A percentile compares a stretch with the other conserved stretches of the same genome.
These are phyloP conservation scores for Mycogone perniciosa DNA, from an alignment of 2,329 filamentous ascomycete species.

Conservation along the genomic window DNA sequence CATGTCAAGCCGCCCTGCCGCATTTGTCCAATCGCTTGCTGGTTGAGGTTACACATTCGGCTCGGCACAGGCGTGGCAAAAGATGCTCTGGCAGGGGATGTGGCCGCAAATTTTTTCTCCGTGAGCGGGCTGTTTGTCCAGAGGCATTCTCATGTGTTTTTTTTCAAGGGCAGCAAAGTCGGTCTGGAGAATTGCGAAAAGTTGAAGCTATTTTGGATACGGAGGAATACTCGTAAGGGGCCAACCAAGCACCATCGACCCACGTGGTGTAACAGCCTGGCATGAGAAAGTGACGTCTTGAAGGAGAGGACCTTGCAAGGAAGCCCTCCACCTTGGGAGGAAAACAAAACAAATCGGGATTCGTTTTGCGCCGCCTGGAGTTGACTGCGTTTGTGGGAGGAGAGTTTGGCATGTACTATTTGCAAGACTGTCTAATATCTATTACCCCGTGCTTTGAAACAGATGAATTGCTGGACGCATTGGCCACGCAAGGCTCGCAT, in stretches of 20 bases:
- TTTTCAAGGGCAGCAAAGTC: not conserved
- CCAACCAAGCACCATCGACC: not conserved
- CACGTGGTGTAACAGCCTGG: not conserved
- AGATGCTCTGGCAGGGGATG: not conserved
- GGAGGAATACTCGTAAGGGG: not conserved
- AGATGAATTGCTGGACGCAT: not conserved
- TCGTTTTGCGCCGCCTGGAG: no score
- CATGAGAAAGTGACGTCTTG: not conserved
- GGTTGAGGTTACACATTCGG: slow-evolving; percentile 2
- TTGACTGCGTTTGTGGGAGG: no score
- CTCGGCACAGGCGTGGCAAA: slow-evolving; percentile 1
- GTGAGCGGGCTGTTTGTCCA: not conserved
- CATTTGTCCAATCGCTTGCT: slow-evolving; percentile 9
- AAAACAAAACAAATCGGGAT: no score
- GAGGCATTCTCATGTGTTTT: not conserved
- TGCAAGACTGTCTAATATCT: not conserved
- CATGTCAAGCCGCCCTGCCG: not conserved
- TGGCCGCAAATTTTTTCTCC: not conserved
- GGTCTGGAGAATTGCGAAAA: not conserved
- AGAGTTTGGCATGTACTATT: not conserved
- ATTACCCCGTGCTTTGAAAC: no score
- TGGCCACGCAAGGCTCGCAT: not conserved
- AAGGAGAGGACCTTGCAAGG: no score
- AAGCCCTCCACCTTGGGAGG: no score
- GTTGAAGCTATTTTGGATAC: not conserved